These are phyloP conservation scores for Carnegiea gigantea DNA, from an alignment of 179 eudicot genomes.

Conservation along the genomic window DNA sequence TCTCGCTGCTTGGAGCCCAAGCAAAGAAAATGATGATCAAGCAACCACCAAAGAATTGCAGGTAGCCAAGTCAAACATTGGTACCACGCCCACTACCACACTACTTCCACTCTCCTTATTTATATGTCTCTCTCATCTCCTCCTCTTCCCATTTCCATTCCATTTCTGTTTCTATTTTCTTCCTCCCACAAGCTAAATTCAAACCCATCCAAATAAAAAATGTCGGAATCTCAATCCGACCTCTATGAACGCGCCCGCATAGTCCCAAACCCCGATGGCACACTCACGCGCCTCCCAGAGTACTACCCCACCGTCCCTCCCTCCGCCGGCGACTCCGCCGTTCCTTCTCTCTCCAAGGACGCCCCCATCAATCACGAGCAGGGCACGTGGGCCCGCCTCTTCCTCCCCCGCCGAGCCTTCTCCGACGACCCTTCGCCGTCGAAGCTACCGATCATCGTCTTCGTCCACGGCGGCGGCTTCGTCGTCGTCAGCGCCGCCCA, in stretches of 20 bases:
- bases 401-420: slow-evolving; percentile 25
- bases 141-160: too few relatives aligned
- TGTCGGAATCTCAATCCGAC: not conserved
- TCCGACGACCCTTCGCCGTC: slow-evolving; percentile 9
- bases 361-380: slow-evolving; percentile 22
- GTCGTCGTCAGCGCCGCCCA: slow-evolving; percentile 23
- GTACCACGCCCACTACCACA: too few relatives aligned
- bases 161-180: not conserved
- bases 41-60: too few relatives aligned
- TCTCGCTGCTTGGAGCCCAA: too few relatives aligned
- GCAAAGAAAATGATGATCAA: too few relatives aligned
- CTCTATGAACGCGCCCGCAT: not conserved
- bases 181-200: not conserved
- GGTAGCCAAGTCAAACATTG: too few relatives aligned
- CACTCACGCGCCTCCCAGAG: slow-evolving; percentile 10
- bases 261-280: slow-evolving; percentile 26
- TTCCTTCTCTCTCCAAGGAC: slow-evolving; percentile 33
- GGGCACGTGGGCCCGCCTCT: slow-evolving; percentile 21
- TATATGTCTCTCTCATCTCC: too few relatives aligned
- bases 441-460: slow-evolving; percentile 3
- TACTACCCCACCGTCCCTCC: slow-evolving; percentile 7
- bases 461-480: slow-evolving; percentile 49
- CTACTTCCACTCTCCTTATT: too few relatives aligned
- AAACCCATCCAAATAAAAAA: not conserved
- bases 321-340: slow-evolving; percentile 16